These are phyloP conservation scores for Allantophomopsis lycopodina DNA, from an alignment of 2,329 filamentous ascomycete genomes.

Conservation along the genomic window DNA sequence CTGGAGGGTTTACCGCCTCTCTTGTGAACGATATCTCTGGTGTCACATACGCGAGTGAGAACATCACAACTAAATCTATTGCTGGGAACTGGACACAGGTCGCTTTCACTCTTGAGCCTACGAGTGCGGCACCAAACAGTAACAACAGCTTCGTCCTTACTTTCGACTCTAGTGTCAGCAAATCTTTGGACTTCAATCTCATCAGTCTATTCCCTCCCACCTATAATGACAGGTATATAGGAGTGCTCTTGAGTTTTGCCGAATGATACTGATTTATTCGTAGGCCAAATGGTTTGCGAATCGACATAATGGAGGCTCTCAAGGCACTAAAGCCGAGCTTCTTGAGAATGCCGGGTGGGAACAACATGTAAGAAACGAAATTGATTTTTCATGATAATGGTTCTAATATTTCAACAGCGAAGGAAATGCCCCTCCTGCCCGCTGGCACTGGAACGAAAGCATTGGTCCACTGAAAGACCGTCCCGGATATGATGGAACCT, in stretches of 20 bases:
- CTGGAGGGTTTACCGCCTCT: constrained; percentile 16
- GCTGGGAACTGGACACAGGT: constrained; percentile 11
- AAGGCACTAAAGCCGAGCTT: constrained; percentile 39
- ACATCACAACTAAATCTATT: constrained; percentile 6
- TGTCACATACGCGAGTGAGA: constrained; percentile 8
- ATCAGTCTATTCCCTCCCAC: constrained; percentile 47
- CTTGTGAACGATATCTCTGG: constrained; percentile 7
- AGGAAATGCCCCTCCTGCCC: constrained; percentile 10
- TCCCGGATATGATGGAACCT: constrained; percentile 23
- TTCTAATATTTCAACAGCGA: constrained; percentile 13
- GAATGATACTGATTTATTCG: neutral
- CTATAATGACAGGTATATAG: constrained; percentile 30
- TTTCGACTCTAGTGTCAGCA: constrained; percentile 29
- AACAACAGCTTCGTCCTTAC: constrained; percentile 43
- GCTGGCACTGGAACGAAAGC: constrained; percentile 24
- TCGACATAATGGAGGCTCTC: constrained; percentile 38
- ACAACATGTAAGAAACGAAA: constrained; percentile 33
- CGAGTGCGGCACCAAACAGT: constrained; percentile 9
- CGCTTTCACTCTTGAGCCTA: constrained; percentile 8
- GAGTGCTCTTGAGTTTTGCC: constrained; percentile 8
- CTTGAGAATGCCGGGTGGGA: constrained; percentile 51
- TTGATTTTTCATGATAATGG: no score
- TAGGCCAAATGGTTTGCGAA: constrained; percentile 37
- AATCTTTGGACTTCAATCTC: constrained; percentile 37
- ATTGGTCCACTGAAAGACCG: constrained; percentile 23